phyloP scores from a whole-genome alignment of 2,329 filamentous ascomycete genomes.

The Xylaria polymorpha region DNA sequence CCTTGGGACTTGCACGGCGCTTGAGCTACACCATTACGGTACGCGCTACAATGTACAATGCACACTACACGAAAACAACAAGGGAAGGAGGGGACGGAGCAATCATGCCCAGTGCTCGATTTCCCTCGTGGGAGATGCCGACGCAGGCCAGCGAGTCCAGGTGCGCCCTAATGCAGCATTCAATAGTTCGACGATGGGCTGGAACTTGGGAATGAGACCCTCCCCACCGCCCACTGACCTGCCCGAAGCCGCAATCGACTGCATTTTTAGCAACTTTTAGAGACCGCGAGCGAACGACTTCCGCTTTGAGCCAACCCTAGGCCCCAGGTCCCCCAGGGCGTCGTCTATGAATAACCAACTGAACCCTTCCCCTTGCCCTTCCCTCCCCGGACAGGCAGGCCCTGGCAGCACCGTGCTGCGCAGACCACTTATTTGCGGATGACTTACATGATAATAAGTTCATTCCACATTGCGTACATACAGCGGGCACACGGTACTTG shows the following conservation, averaged over 20 bases:
- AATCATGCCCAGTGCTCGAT: slow-evolving; percentile 24
- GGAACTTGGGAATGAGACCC: slow-evolving; percentile 37
- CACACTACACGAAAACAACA: slow-evolving; percentile 18
- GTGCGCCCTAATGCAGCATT: slow-evolving; percentile 42
- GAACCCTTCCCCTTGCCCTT: background rate
- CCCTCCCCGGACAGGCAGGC: background rate
- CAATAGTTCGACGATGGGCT: slow-evolving; percentile 43
- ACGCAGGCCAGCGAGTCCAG: slow-evolving; percentile 38
- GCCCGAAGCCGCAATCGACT: slow-evolving; percentile 35
- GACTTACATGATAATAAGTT: slow-evolving; percentile 17
- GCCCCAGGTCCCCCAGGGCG: background rate
- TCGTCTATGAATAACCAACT: slow-evolving; percentile 30
- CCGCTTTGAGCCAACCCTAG: slow-evolving; percentile 28
- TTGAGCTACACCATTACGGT: slow-evolving; percentile 30
- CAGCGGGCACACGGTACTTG: background rate
- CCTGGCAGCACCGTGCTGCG: background rate
- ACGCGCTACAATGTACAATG: slow-evolving; percentile 27
- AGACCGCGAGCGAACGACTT: slow-evolving; percentile 22
- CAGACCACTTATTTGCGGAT: background rate
- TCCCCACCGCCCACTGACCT: slow-evolving; percentile 36
- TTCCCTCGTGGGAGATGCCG: slow-evolving; percentile 39
- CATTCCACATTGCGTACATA: background rate
- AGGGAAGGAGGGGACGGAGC: slow-evolving; percentile 35
- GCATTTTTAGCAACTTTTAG: slow-evolving; percentile 33
- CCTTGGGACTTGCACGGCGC: slow-evolving; percentile 27